Base-by-base conservation (phyloP, 768 basidiomycete genomes). In the Hortiboletus campestris region DNA sequence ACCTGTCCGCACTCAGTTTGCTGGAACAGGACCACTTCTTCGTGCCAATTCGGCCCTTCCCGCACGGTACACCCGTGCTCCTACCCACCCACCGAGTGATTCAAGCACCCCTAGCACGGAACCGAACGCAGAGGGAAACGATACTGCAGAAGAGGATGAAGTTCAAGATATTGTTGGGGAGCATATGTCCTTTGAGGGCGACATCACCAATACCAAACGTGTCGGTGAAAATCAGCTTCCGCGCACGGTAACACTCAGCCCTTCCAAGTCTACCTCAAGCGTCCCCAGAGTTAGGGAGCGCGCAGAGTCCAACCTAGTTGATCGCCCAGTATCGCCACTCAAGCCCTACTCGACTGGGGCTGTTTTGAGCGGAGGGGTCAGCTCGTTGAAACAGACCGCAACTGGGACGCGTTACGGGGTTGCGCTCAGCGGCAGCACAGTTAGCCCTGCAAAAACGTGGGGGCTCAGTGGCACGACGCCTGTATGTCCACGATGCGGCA, bases 321-420 rank as follows among this genome's bases (percentile, higher is more conserved):
- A 39, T 59, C 70, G 57, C 22, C 58, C 65, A 16, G 48, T 17
- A 11, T 62, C 67, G 19, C 58, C 67, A 14, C 57, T 68, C 19
- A 71, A 72, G 14, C 57, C 29, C 36, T 57, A 42, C 25, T 65
- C 67, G 20, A 71, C 69, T 12, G 67, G 69, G 9, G 9, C 41
- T 19, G 38, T 51, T 46, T 29, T 57, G 11, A 45, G 22, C n/a
- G 57, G 50, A 36, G 60, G 41, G 4, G 57, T 51, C 11, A 45
- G 46, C 29, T 69, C 80, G 2, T 56, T 84, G 55, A 67, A 66
- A 17, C 73, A 79, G 41, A 79, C 75, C 1, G 55, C 74, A 28
- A 88, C 88, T 4, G 89, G 89, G 28, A 85, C 84, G 17, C 77
- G 86, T 28, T 89, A 88, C 62, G 86, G 88, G 12, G 72, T 74